A percentile compares a stretch with the other conserved stretches of the same genome.
phyloP scores from a whole-genome alignment of 305 asterid genomes.

The Galium porrigens region DNA sequence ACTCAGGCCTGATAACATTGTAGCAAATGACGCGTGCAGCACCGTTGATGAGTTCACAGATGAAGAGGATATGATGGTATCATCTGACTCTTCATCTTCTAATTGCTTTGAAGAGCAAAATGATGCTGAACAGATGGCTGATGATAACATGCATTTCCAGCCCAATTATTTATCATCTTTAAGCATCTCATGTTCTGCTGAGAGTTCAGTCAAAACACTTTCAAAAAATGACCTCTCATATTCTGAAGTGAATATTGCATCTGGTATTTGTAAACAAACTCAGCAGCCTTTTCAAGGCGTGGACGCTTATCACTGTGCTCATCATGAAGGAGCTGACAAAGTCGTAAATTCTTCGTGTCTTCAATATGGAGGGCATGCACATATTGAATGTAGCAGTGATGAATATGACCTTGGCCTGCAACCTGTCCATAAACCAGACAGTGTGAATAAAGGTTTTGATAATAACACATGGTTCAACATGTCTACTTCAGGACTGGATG shows the following conservation, averaged over 20 bases:
- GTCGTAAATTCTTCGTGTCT: conserved; percentile 10
- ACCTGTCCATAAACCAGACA: conserved; percentile 15
- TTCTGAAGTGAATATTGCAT: conserved; percentile 21
- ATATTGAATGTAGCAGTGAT: conserved; percentile 21
- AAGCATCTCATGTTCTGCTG: conserved; percentile 34
- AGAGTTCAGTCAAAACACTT: conserved; percentile 26
- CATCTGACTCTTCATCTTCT: conserved; percentile 58
- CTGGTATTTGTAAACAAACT: conserved; percentile 17
- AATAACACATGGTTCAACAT: conserved; percentile 25
- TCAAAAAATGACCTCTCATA: conserved; percentile 24
- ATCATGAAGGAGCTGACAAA: conserved; percentile 16
- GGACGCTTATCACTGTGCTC: conserved; percentile 17
- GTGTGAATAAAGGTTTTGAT: conserved; percentile 19
- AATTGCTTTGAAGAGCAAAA: conserved; percentile 44
- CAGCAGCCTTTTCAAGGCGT: conserved; percentile 21
- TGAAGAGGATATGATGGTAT: conserved; percentile 47
- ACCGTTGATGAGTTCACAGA: conserved; percentile 30
- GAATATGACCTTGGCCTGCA: conserved; percentile 22
- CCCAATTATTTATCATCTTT: conserved; percentile 57
- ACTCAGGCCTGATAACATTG: conserved; percentile 28
- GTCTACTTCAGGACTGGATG: conserved; percentile 26
- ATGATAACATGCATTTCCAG: conserved; percentile 18
- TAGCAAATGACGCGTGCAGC: conserved; percentile 36
- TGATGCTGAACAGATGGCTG: conserved; percentile 29
- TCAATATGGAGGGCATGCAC: conserved; percentile 22